Evolutionary conservation across 2,329 filamentous ascomycete species (phyloP).

Genomic region (Ascochyta viciae-villosae): DNA sequence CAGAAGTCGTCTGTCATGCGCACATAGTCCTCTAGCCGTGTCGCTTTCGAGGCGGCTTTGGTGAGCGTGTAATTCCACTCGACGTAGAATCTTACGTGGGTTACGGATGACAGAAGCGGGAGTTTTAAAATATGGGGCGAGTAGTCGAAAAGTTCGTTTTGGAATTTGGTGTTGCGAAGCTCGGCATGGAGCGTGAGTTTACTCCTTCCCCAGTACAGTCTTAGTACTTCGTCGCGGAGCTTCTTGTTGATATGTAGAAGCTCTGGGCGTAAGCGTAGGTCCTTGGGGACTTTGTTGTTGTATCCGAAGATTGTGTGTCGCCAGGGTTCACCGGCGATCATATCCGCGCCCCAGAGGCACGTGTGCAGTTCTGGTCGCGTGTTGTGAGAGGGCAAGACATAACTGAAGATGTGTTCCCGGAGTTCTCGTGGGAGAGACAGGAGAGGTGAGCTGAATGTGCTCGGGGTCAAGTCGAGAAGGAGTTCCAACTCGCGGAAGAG

Average conservation of each 20-base stretch:
- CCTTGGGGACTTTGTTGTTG: constrained; percentile 31
- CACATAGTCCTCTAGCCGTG: constrained; percentile 37
- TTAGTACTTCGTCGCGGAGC: constrained; percentile 39
- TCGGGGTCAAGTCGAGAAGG: constrained; percentile 43
- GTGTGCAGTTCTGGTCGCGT: constrained; percentile 43
- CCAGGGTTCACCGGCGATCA: constrained; percentile 44
- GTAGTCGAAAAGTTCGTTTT: constrained; percentile 44
- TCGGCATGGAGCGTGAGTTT: constrained; percentile 46
- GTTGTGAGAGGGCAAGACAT: constrained; percentile 32
- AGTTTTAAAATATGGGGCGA: constrained; percentile 44
- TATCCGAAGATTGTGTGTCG: constrained; percentile 45
- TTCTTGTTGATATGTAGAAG: constrained; percentile 42
- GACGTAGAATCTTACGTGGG: constrained; percentile 44
- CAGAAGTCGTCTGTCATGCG: constrained; percentile 42
- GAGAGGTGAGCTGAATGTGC: constrained; percentile 40
- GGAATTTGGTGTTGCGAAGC: constrained; percentile 37
- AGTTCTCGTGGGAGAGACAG: constrained; percentile 42
- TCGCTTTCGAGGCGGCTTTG: constrained; percentile 24
- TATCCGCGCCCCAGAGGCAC: constrained; percentile 45
- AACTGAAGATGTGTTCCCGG: constrained; percentile 35
- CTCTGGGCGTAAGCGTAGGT: constrained; percentile 27
- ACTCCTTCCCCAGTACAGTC: constrained; percentile 37
- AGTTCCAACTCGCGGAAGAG: constrained; percentile 44
- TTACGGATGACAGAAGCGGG: constrained; percentile 37
- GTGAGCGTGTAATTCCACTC: constrained; percentile 46